Evolutionary conservation across 257 asterid genomes (phyloP), one percentile per base, ranked within the genome.

Genomic region (Nyctanthes arbortristis): DNA sequence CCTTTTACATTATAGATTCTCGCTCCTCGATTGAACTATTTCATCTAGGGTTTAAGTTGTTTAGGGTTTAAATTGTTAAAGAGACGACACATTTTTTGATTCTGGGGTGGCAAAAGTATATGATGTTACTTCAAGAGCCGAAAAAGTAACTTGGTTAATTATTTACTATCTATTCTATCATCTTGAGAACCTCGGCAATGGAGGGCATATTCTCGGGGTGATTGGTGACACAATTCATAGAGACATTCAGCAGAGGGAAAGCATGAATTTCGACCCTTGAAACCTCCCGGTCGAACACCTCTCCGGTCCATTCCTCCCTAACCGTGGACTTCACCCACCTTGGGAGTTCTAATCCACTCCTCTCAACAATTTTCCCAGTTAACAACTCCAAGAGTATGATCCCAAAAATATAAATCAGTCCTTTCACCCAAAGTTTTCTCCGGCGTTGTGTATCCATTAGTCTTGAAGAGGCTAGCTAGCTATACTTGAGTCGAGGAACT

Each of bases 251-350:
- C 54, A 79, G 49, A 22, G 89, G 73, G 64, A 84, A 81, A 43
- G 82, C 87, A 61, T 66, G 81, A 68, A 72, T 81, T 64, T 52
- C 81, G 54, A 5, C 54, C 9, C 5, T 5, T 20, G 54, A 43
- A 8, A 65, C 72, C 36, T 77, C 73, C 61, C 66, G 33, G 18
- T 84, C 87, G 59, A 84, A 77, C 28, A 81, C 83, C 27, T 77
- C 87, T 65, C 87, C 87, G 0, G 87, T 82, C 87, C 87, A 82
- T 34, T 82, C 87, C 45, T 75, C 85, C 64, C 83, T 59, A 59
- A 83, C 84, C 35, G 27, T 78, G 40, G 81, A 63, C 73, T 61
- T 72, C 75, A 81, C 89, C 89, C 89, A 81, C 52, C 61, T 75
- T 3, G 73, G 77, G 25, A 84, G 80, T 62, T 84, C 87, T 59